Evolutionary conservation across 176 grass and related monocot species (phyloP), one percentile per base, ranked within the genome.

Genomic region (Aegilops bicornis): DNA sequence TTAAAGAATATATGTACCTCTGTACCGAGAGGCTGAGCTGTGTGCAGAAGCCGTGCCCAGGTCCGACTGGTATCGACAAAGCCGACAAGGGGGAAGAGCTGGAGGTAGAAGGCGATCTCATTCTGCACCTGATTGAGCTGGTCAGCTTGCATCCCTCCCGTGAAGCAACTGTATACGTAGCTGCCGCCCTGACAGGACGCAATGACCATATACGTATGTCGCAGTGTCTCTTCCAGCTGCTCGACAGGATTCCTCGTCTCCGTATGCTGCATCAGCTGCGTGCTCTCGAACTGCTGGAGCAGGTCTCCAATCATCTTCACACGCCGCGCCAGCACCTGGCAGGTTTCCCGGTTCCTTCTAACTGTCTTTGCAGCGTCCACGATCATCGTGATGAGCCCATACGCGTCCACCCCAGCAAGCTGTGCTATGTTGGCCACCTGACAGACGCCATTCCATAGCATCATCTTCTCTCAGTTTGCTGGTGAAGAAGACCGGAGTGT

Each of bases 101-200:
- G 80, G 62, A 97, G 82, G 82, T 97, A 94, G 29, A 91, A 89
- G 45, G 70, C 48, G 59, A 97, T 94, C 87, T 97, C 92, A 4
- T 16, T 77, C 90, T 95, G 90, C 59, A 89, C 90, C 70, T 89
- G 90, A 7, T 79, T 54, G 69, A 98, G 92, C 87, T 91, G 87
- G 37, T 94, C 92, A 33, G 91, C 89, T 12, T 93, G 83, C 23
- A 84, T 92, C 24, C 60, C 83, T 5, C 92, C 95, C 89, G 89
- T 95, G 36, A 90, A 75, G 68, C 94, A 71, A 22, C 83, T 89
- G 79, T 88, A 80, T 48, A 86, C 32, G 65, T 95, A 98, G 76
- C 92, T 84, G 4, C 87, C 52, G 13, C 86, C 66, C 79, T 95
- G 79, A 78, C 92, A 98, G 35, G 85, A 90, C 20, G 40, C 64